Conservation (phyloP, 2,329 filamentous ascomycete species). For the Sarocladiaceae sp. region DNA sequence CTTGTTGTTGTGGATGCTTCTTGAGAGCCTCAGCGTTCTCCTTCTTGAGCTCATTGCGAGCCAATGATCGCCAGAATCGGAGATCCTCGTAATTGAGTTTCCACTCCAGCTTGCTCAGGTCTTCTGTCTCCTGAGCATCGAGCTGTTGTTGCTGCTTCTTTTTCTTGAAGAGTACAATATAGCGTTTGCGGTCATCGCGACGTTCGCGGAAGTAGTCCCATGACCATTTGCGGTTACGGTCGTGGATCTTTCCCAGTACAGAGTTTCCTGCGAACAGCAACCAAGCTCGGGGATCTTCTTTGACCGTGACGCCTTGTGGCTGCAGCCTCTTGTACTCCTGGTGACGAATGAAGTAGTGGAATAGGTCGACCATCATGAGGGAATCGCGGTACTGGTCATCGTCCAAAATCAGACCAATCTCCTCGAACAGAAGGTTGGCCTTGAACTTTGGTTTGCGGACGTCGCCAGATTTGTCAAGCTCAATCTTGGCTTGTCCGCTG, state of each 20-base stretch:
- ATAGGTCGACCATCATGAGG: conserved; percentile 95
- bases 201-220: conserved; percentile 95
- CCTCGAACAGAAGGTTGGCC: conserved; percentile 86
- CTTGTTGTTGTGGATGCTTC: conserved; percentile 43
- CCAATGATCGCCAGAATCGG: conserved; percentile 92
- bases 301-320: conserved; percentile 72
- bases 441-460: conserved; percentile 78
- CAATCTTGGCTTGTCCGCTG: conserved; percentile 87
- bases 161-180: conserved; percentile 96
- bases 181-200: conserved; percentile 78
- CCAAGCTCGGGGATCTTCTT: conserved; percentile 90
- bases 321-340: conserved; percentile 94
- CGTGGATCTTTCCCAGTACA: conserved; percentile 88
- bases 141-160: conserved; percentile 71
- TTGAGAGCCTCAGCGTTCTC: conserved; percentile 89
- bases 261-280: conserved; percentile 84
- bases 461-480: conserved; percentile 88
- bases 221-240: conserved; percentile 86
- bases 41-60: conserved; percentile 88
- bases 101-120: conserved; percentile 71
- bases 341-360: conserved; percentile 96
- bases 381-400: conserved; percentile 96
- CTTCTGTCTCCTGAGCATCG: conserved; percentile 61
- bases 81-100: conserved; percentile 93
- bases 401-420: conserved; percentile 95